Evolutionary conservation across 768 basidiomycete species (phyloP), one percentile per base, ranked within the genome.

Genomic region (button mushroom (Agaricus bisporus)): DNA sequence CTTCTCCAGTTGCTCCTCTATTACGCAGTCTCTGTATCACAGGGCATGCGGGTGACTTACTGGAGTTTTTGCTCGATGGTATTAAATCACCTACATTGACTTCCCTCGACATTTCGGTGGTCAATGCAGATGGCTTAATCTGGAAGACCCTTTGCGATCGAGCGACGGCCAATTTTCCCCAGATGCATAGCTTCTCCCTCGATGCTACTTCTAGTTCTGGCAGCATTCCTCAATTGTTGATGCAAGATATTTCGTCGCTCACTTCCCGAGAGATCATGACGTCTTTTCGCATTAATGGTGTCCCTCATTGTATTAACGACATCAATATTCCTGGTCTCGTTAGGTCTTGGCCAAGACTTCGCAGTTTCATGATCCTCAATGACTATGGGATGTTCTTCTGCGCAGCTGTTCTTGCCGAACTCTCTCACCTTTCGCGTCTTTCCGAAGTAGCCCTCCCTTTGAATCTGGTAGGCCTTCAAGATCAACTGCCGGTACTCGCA

Each of bases 231-330:
- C 38, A 50, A 17, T 9, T 50, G 36, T 18, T 50, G 50, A 43
- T 52, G 43, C 51, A 52, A 32, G 51, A 52, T 45, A 25, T 52
- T 15, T 44, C 42, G 10, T 28, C 42, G 20, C 32, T 52, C 3
- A 22, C 37, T 10, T 52, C 51, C 12, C 42, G 51, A 17, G n/a
- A 42, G 9, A 36, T n/a, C 11, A 38, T 52, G 51, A 14, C 9
- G 22, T 52, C 43, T 5, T 15, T 52, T 14, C 18, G 28, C 15
- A 32, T 52, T 9, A 22, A 28, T 14, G 29, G 51, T 15, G 44
- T 52, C 35, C 32, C 42, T 36, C 51, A 52, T n/a, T 52, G 42
- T 18, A 20, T 43, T 29, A 51, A 26, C 28, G 49, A 51, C 35
- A 29, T 29, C 6, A 43, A 51, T 25, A 35, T 51, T 10, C 6